phyloP scores from a whole-genome alignment of 441 rosid species.

The Gossypium laxum region DNA sequence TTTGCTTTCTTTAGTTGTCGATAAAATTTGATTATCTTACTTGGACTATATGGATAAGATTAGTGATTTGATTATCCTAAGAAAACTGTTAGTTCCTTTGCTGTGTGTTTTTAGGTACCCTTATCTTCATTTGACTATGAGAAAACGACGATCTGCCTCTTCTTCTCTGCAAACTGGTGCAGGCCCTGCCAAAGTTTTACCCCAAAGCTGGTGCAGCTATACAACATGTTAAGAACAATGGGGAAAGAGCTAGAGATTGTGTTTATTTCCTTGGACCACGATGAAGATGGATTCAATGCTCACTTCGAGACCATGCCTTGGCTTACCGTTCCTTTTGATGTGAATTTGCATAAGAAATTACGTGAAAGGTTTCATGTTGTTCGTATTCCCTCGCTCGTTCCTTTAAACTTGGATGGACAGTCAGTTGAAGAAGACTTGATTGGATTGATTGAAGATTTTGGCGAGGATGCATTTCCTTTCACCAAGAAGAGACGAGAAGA shows the following conservation, averaged over 20 bases:
- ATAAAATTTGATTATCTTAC: not conserved
- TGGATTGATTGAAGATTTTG: constrained; percentile 55
- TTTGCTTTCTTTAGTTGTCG: not conserved
- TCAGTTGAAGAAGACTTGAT: constrained; percentile 43
- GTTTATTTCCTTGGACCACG: constrained; percentile 56
- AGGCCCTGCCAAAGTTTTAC: constrained; percentile 57
- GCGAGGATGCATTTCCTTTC: constrained; percentile 64
- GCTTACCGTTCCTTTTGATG: constrained; percentile 61
- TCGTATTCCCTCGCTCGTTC: constrained; percentile 53
- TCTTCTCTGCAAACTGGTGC: constrained; percentile 85
- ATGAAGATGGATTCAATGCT: constrained; percentile 44
- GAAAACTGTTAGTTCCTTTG: not conserved
- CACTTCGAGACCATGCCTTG: constrained; percentile 71
- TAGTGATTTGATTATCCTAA: not conserved
- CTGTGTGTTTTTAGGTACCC: constrained; percentile 38
- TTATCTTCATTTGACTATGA: constrained; percentile 39
- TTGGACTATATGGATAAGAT: too few species aligned
- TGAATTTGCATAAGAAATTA: constrained; percentile 29
- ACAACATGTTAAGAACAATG: constrained; percentile 28
- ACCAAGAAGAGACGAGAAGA: constrained; percentile 54
- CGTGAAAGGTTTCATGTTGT: constrained; percentile 32
- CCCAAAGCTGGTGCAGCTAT: constrained; percentile 54
- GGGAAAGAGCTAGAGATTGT: constrained; percentile 57
- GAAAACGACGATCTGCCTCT: constrained; percentile 41
- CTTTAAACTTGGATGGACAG: constrained; percentile 38